Evolutionary conservation across 352 stramenopile species (phyloP).

Genomic region (Pythium rhizo-oryzae): DNA sequence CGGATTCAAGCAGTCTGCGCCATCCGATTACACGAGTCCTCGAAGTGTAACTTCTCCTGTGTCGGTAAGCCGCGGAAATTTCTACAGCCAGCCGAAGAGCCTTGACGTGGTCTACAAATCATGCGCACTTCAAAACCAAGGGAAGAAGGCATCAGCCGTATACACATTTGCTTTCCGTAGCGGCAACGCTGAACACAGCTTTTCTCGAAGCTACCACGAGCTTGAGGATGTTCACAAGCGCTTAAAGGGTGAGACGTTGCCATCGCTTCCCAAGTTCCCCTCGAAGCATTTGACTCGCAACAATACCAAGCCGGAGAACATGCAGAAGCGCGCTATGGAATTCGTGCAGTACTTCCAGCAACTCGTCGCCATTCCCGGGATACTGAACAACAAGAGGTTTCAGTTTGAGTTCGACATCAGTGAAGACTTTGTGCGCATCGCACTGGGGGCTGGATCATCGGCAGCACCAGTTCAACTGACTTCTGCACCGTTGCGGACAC

Average conservation of each 20-base stretch:
- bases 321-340: conserved; percentile 85
- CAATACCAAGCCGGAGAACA: conserved; percentile 82
- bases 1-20: conserved; percentile 1
- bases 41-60: conserved; percentile 19
- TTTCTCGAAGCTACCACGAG: conserved; percentile 70
- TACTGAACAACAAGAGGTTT: conserved; percentile 66
- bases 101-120: conserved; percentile 53
- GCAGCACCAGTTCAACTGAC: conserved; percentile 5
- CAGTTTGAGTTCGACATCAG: conserved; percentile 67
- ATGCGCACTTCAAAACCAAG: conserved; percentile 55
- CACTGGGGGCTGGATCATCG: conserved; percentile 27
- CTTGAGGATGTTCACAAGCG: conserved; percentile 74
- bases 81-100: conserved; percentile 16
- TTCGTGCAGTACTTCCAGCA: conserved; percentile 77
- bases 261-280: conserved; percentile 70
- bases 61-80: conserved; percentile 10
- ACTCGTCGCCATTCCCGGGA: conserved; percentile 45
- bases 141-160: conserved; percentile 64
- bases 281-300: conserved; percentile 78
- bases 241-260: conserved; percentile 36
- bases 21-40: conserved; percentile 24
- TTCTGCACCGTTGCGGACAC: background rate
- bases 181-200: conserved; percentile 44
- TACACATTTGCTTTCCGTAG: conserved; percentile 70
- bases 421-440: conserved; percentile 41